These are phyloP conservation scores for Pachyrhizus erosus DNA, from an alignment of 306 rosid species.

Conservation along the genomic window DNA sequence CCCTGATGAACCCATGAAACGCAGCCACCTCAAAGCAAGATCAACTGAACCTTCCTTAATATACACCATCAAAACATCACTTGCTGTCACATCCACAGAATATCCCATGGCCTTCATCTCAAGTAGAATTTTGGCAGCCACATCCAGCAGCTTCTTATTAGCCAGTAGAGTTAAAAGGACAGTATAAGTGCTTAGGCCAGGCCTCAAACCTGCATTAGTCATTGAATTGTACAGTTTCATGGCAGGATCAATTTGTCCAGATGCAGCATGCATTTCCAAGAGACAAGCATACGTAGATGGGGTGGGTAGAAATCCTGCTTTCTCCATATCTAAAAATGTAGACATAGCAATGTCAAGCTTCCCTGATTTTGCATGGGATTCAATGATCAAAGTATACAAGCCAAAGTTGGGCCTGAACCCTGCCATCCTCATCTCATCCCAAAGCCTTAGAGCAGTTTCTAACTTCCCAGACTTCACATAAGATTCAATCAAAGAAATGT, in stretches of 20 bases:
- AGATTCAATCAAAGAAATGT: slow-evolving; percentile 83
- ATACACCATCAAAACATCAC: slow-evolving; percentile 93
- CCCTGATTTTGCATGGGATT: slow-evolving; percentile 92
- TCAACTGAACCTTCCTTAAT: slow-evolving; percentile 94
- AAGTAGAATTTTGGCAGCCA: slow-evolving; percentile 68
- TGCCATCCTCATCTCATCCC: slow-evolving; percentile 95
- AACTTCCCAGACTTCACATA: slow-evolving; percentile 94
- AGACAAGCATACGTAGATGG: slow-evolving; percentile 91
- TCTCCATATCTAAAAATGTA: slow-evolving; percentile 90
- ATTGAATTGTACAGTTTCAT: slow-evolving; percentile 91
- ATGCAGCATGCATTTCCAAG: slow-evolving; percentile 92
- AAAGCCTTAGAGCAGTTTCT: slow-evolving; percentile 80
- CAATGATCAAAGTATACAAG: slow-evolving; percentile 85
- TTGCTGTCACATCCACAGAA: slow-evolving; percentile 91
- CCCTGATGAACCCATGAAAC: slow-evolving; percentile 95
- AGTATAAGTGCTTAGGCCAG: slow-evolving; percentile 82
- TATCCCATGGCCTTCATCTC: slow-evolving; percentile 96
- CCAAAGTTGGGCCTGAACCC: slow-evolving; percentile 96
- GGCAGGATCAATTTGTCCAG: slow-evolving; percentile 89
- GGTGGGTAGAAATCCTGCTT: slow-evolving; percentile 94
- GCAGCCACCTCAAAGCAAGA: slow-evolving; percentile 90
- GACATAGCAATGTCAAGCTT: slow-evolving; percentile 92
- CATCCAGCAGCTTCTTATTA: slow-evolving; percentile 72
- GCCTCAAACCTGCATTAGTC: slow-evolving; percentile 91
- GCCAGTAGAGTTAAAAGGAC: slow-evolving; percentile 79